Percentiles rank a stretch among this genome's conserved stretches.
Evolutionary conservation across 257 asterid genomes (phyloP).

Genomic region (Penstemon davidsonii): DNA sequence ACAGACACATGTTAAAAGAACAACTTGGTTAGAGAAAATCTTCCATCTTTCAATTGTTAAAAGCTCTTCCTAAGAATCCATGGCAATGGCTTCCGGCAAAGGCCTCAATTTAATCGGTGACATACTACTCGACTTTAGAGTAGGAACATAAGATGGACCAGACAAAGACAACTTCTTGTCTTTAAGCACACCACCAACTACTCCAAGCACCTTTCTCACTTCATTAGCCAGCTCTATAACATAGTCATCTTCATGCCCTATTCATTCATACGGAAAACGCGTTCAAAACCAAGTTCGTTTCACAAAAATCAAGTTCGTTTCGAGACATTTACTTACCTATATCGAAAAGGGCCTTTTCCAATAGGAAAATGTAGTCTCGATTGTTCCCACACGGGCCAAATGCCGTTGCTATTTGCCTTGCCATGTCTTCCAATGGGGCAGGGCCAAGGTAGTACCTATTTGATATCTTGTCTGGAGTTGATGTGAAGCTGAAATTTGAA

Average conservation of each 20-base stretch:
- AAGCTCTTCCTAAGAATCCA: constrained; percentile 21
- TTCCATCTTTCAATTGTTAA: neutral
- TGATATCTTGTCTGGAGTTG: constrained; percentile 51
- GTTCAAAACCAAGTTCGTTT: neutral
- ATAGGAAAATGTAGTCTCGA: constrained; percentile 48
- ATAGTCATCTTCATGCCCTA: constrained; percentile 66
- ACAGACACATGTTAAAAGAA: too few species aligned
- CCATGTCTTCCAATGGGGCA: constrained; percentile 60
- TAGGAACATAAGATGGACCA: constrained; percentile 30
- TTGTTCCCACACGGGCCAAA: constrained; percentile 57
- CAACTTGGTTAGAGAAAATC: constrained; percentile 5
- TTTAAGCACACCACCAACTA: constrained; percentile 29
- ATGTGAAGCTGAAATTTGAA: constrained; percentile 46
- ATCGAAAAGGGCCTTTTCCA: constrained; percentile 60
- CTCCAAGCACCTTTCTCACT: constrained; percentile 57
- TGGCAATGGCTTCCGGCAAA: constrained; percentile 38
- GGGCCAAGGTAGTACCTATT: constrained; percentile 63
- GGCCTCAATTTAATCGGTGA: constrained; percentile 38
- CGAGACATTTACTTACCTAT: constrained; percentile 39
- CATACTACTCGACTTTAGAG: constrained; percentile 34
- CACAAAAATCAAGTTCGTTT: too few species aligned
- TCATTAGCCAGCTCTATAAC: constrained; percentile 63
- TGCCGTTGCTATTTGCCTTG: constrained; percentile 60
- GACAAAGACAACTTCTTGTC: constrained; percentile 38
- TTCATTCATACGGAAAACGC: neutral